Evolutionary conservation across 441 rosid species (phyloP), one percentile per base, ranked within the genome.

Genomic region (Lepidium campestre): DNA sequence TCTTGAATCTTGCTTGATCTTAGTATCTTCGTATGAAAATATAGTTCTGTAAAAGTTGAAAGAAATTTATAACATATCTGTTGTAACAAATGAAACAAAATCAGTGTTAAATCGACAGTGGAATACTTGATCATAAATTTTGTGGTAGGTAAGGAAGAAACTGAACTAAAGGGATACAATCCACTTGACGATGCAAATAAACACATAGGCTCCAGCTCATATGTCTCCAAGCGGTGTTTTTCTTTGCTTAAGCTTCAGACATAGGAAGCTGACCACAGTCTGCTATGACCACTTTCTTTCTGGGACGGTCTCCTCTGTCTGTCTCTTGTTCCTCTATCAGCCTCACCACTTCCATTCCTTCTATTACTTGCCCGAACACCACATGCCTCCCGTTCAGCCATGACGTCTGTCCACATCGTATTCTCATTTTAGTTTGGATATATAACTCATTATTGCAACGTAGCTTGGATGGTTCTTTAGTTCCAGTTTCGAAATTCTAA

Each of bases 381-480:
- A 95, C 99, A 73, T 92, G 98, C 80, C 97, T 84, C 71, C 82
- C 83, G 72, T 91, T 91, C 60, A 91, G 82, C 98, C 99, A 95
- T 6, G 97, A 87, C 2, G 99, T 90, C 99, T 91, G 94, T 60
- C 35, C 70, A 48, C 50, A 69, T 49, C 14, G 32, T 20, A 29
- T 10, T 5, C 46, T 1, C 70, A 32, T 60, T 41, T 59, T 37
- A 49, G 11, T 39, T 49, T 39, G 35, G 34, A 7, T 25, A 36
- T 15, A 48, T 12, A 57, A 32, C 37, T 37, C 46, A 48, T 6
- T 17, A 45, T 22, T 6, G 18, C 19, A 48, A 39, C 34, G 57
- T 18, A 57, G 10, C 29, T 35, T 45, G 10, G 13, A 27, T 42
- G 18, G 22, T 53, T 42, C 15, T 20, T 11, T 44, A 6, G 20